phyloP scores from a whole-genome alignment of 208 protist species.

The Leishmania tarentolae region DNA sequence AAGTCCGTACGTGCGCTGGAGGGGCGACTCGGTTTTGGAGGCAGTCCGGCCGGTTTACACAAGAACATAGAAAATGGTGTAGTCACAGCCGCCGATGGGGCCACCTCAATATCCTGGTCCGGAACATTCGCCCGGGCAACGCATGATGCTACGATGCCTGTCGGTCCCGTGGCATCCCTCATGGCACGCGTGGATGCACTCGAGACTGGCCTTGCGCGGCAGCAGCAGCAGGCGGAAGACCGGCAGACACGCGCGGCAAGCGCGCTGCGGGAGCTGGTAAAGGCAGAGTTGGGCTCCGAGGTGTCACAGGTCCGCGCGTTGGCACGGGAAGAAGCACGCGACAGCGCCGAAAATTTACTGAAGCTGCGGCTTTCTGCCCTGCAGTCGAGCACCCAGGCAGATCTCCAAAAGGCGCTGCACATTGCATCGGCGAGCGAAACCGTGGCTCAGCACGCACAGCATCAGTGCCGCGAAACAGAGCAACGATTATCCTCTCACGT shows the following conservation, averaged over 20 bases:
- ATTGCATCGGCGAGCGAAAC: constrained; percentile 49
- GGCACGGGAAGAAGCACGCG: constrained; percentile 71
- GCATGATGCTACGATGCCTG: not conserved
- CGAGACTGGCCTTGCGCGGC: constrained; percentile 45
- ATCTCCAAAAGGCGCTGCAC: constrained; percentile 58
- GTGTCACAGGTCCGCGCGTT: constrained; percentile 72
- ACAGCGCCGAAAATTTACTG: constrained; percentile 66
- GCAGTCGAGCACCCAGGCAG: constrained; percentile 49
- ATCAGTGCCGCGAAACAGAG: constrained; percentile 25
- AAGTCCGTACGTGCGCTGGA: constrained; percentile 61
- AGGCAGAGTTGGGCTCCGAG: constrained; percentile 54
- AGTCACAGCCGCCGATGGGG: not conserved
- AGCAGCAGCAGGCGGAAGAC: constrained; percentile 54
- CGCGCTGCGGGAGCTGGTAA: constrained; percentile 56
- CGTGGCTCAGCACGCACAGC: constrained; percentile 30
- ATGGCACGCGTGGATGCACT: constrained; percentile 54
- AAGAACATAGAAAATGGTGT: not conserved
- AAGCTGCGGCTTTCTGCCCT: constrained; percentile 51
- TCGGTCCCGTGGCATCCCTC: constrained; percentile 6
- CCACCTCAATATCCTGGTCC: not conserved
- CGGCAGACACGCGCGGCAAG: constrained; percentile 43
- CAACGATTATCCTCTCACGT: constrained; percentile 21
- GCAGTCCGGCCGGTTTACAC: not conserved
- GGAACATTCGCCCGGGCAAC: not conserved
- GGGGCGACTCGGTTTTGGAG: constrained; percentile 30